Conservation (phyloP, 2,329 filamentous ascomycete genomes). For the Colletotrichum incanum region DNA sequence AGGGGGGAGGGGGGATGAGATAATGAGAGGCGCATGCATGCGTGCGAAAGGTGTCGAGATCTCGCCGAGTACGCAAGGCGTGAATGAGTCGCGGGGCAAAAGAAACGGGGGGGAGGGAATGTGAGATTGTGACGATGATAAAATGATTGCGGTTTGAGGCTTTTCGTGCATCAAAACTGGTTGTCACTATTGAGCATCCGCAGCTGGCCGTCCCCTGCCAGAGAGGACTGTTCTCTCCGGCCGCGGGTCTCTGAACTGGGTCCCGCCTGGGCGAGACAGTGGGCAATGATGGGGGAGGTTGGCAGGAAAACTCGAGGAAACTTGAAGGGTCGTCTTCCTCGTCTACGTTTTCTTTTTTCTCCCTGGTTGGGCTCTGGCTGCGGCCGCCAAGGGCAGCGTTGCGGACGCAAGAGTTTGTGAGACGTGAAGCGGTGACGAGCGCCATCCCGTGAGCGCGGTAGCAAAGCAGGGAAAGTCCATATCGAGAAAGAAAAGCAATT, state of each 20-base stretch:
- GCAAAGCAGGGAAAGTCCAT: background rate
- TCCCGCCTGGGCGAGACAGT: conserved; percentile 3
- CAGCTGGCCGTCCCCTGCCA: background rate
- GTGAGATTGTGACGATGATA: background rate
- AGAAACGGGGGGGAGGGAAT: background rate
- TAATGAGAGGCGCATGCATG: background rate
- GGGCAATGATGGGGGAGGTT: background rate
- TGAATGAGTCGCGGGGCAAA: background rate
- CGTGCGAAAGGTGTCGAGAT: background rate
- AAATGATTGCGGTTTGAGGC: background rate
- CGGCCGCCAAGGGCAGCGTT: no score
- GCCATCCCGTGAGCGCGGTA: conserved; percentile 7
- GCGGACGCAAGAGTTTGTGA: background rate
- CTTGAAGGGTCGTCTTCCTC: background rate
- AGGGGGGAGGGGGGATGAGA: background rate
- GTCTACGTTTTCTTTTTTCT: background rate
- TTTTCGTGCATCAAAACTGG: background rate
- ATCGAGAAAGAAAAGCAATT: background rate
- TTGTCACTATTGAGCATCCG: background rate
- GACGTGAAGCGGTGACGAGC: conserved; percentile 36
- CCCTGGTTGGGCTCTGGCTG: no score
- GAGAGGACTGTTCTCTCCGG: background rate
- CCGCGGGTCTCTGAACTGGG: background rate
- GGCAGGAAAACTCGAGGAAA: background rate
- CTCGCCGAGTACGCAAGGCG: background rate